Evolutionary conservation across 768 basidiomycete genomes (phyloP), one percentile per base, ranked within the genome.

Genomic region (Cystobasidium onofrii): DNA sequence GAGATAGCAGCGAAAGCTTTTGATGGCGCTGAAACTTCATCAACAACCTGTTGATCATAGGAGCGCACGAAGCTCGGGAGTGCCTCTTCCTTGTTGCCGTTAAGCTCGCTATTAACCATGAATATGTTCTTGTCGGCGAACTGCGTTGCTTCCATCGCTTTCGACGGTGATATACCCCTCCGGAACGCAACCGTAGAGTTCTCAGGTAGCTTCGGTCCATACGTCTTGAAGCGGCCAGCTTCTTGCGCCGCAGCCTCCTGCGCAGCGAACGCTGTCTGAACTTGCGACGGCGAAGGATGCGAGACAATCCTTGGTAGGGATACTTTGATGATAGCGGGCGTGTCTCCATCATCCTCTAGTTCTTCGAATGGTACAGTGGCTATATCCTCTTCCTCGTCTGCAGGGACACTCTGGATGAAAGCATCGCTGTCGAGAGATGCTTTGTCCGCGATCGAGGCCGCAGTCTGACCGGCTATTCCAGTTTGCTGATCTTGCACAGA

Each of bases 31-130:
- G 57, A 60, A 4, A 60, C 57, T 34, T 60, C 57, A 27, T 60
- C 57, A 23, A 60, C 33, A 7, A 60, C 57, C 27, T 60, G 57
- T 27, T 60, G 57, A 60, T 60, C 57, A 15, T 27, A 60, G 6
- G 57, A 27, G 12, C 57, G 25, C 57, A 34, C 15, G 27, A 60
- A 34, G 33, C 29, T 60, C 6, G 25, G 57, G 15, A 29, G 57
- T 4, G 15, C 29, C 17, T 60, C 57, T 34, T 60, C 57, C 29
- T 23, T 27, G 33, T 15, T 17, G 23, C 44, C 44, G 15, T 34
- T 50, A 2, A 71, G 52, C 69, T 71, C 69, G 43, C 69, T 71
- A 31, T 29, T 55, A 18, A 71, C 69, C 54, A 71, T 57, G 69
- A 71, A 71, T 29, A 71, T 71, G 65, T 52, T 17, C 15, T 23